Conservation (phyloP, 192 early-diverging fungal species). For the Coemansia sp. region DNA sequence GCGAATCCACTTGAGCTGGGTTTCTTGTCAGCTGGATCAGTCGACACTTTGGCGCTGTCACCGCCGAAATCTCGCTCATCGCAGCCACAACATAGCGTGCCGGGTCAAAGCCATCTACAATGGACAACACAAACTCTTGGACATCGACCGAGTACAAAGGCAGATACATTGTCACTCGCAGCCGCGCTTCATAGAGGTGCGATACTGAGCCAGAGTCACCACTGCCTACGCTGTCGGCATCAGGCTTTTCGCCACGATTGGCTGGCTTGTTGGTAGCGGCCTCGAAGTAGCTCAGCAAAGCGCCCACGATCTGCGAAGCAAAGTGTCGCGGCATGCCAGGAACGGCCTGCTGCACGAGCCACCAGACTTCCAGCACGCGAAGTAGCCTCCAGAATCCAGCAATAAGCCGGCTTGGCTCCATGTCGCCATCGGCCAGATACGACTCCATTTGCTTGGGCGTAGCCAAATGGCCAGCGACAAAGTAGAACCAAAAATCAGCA, state of each 20-base stretch:
- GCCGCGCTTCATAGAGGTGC: conserved; percentile 3
- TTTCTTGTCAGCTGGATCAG: conserved; percentile 26
- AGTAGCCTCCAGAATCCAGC: conserved; percentile 28
- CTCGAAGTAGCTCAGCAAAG: conserved; percentile 24
- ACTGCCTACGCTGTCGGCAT: neutral
- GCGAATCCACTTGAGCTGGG: conserved; percentile 30
- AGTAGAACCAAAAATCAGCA: conserved; percentile 38
- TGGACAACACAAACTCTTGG: conserved; percentile 25
- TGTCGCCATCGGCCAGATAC: conserved; percentile 17
- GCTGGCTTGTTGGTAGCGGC: neutral
- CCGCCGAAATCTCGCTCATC: neutral
- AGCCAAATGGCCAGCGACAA: conserved; percentile 30
- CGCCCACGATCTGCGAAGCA: conserved; percentile 19
- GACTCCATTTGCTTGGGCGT: conserved; percentile 37
- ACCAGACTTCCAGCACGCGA: conserved; percentile 36
- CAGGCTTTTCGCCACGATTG: too few relatives aligned
- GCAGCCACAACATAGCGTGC: conserved; percentile 18
- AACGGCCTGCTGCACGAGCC: conserved; percentile 34
- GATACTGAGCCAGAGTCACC: neutral
- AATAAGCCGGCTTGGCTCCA: conserved; percentile 19
- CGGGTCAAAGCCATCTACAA: conserved; percentile 38
- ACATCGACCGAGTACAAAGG: conserved; percentile 46
- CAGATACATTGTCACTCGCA: conserved; percentile 20
- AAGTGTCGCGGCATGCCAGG: conserved; percentile 38
- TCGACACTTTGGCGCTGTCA: neutral